These are phyloP conservation scores for Amanita thiersii DNA, from an alignment of 768 basidiomycete genomes.

Conservation along the genomic window DNA sequence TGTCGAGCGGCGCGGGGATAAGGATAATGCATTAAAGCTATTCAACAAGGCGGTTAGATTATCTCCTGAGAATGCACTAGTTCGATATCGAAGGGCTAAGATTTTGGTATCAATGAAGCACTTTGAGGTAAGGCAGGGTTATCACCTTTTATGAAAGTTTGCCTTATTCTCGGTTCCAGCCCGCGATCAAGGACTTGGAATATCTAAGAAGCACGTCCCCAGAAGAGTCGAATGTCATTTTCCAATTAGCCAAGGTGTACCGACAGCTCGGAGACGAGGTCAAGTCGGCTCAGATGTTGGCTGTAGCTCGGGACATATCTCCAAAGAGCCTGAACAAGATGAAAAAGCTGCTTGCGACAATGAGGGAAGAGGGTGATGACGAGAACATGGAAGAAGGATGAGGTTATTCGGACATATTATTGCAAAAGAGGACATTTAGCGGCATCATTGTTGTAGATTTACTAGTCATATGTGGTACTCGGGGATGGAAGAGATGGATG, in stretches of 20 bases:
- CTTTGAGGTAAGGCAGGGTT: slow-evolving; percentile 58
- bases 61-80: slow-evolving; percentile 85
- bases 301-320: slow-evolving; percentile 87
- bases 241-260: slow-evolving; percentile 92
- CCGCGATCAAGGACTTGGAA: slow-evolving; percentile 76
- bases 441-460: slow-evolving; percentile 5
- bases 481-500: background rate
- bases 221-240: slow-evolving; percentile 94
- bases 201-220: slow-evolving; percentile 75
- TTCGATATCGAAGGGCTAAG: slow-evolving; percentile 90
- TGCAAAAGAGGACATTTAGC: too few relatives aligned
- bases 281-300: slow-evolving; percentile 79
- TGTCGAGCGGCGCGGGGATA: slow-evolving; percentile 78
- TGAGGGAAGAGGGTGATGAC: slow-evolving; percentile 50
- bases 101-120: slow-evolving; percentile 79
- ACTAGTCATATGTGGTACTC: background rate
- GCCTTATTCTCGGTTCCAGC: slow-evolving; percentile 33
- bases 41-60: slow-evolving; percentile 77
- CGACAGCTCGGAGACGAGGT: slow-evolving; percentile 70
- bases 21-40: slow-evolving; percentile 63
- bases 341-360: slow-evolving; percentile 67
- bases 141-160: slow-evolving; percentile 6
- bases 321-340: slow-evolving; percentile 85
- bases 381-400: slow-evolving; percentile 76
- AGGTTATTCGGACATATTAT: slow-evolving; percentile 16